Evolutionary conservation across 2,329 filamentous ascomycete species (phyloP), one percentile per base, ranked within the genome.

Genomic region (Anthostomella pinea): DNA sequence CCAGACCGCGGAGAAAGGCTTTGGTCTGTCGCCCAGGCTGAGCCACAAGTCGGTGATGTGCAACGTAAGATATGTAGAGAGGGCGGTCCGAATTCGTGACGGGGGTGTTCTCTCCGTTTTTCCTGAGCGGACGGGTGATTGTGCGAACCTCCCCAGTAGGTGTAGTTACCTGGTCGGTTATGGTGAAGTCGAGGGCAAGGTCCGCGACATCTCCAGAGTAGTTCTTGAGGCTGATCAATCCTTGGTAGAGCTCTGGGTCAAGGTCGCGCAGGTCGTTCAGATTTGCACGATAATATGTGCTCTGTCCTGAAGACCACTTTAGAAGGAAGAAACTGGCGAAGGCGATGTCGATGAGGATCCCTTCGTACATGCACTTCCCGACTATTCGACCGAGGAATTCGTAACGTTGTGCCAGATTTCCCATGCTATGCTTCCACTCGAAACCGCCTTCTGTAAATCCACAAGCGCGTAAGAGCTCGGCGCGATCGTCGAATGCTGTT

Each of bases 331-430:
- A 98, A 0, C 87, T 83, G 1, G 91, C 90, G 68, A 98, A 98
- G 33, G 81, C 81, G 41, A 96, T 83, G 62, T 98, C 90, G 30
- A 97, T 83, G 3, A 98, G 73, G 28, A 98, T 97, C 1, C 90
- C 90, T 66, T 98, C 93, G 57, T 98, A 98, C 55, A 98, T 72
- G 63, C 93, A 98, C 60, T 98, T 98, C 8, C 93, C 93, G 17
- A 98, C 83, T 18, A 98, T 79, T 3, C 93, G 84, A 1, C 93
- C 93, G 0, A 97, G 70, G 49, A 98, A 98, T 56, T 97, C 90
- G 57, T 88, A 97, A 10, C 82, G 79, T 44, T 77, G 77, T 5
- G 93, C 68, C 11, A 93, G 63, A 18, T 81, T 73, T 4, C 65
- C 60, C 31, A 88, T 68, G 2, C 67, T 63, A 0, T 74, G 69